Evolutionary conservation across 176 grass and related monocot genomes (phyloP).

Genomic region (Triticum aestivum): IWGSC_CS_RefSeq_v2.1 NC_057808.1:265935953-265936452

Average conservation of each 20-base stretch:
- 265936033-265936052: conserved; percentile 94
- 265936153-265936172: background rate
- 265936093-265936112: background rate
- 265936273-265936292: conserved; percentile 69
- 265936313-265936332: conserved; percentile 93
- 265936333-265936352: conserved; percentile 96
- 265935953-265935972: conserved; percentile 75
- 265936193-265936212: background rate
- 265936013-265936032: conserved; percentile 79
- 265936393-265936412: conserved; percentile 95
- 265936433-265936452: conserved; percentile 66
- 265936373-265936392: conserved; percentile 97
- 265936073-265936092: conserved; percentile 10
- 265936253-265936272: conserved; percentile 44
- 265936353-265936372: conserved; percentile 81
- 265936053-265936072: conserved; percentile 5
- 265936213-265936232: conserved; percentile 24
- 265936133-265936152: background rate
- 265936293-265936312: conserved; percentile 98
- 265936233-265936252: background rate
- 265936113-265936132: conserved; percentile 14
- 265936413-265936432: conserved; percentile 95
- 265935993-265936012: conserved; percentile 76
- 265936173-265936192: background rate
- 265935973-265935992: conserved; percentile 97